Conservation (phyloP, 2,329 filamentous ascomycete genomes). For the Stenocarpella maydis region DNA sequence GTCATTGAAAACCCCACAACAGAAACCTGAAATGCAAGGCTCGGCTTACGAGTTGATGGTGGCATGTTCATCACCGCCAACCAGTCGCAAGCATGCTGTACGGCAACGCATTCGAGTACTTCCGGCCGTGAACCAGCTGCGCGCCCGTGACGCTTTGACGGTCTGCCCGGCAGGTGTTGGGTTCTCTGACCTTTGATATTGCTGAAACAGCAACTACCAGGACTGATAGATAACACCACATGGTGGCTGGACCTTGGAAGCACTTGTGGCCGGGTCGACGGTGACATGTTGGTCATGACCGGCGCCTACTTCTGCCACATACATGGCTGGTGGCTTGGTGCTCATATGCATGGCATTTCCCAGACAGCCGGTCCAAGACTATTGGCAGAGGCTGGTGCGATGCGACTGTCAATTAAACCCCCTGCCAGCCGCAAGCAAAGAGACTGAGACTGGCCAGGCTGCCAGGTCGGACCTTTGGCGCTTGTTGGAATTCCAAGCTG, state of each 20-base stretch:
- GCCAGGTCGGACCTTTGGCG: conserved; percentile 19
- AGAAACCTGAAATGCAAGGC: conserved; percentile 11
- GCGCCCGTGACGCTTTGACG: not conserved
- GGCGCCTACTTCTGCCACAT: conserved; percentile 14
- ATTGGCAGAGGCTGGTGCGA: conserved; percentile 24
- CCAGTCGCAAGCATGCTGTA: not conserved
- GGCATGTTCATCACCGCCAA: not conserved
- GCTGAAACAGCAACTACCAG: not conserved
- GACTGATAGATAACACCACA: not conserved
- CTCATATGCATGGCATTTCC: conserved; percentile 2
- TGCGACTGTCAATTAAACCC: conserved; percentile 34
- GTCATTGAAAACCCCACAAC: not conserved
- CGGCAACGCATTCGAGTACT: not conserved
- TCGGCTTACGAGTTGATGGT: not conserved
- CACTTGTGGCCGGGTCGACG: not conserved
- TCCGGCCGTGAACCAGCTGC: not conserved
- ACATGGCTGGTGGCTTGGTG: no score
- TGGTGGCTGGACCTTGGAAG: not conserved
- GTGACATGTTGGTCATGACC: conserved; percentile 11
- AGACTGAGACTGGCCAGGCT: conserved; percentile 2
- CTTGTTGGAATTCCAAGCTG: conserved; percentile 1
- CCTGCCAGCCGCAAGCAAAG: conserved; percentile 13
- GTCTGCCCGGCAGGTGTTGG: conserved; percentile 20
- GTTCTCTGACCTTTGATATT: not conserved
- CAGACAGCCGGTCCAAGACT: conserved; percentile 21